These are phyloP conservation scores for Linaria vulgaris DNA, from an alignment of 257 asterid species.

Conservation along the genomic window DNA sequence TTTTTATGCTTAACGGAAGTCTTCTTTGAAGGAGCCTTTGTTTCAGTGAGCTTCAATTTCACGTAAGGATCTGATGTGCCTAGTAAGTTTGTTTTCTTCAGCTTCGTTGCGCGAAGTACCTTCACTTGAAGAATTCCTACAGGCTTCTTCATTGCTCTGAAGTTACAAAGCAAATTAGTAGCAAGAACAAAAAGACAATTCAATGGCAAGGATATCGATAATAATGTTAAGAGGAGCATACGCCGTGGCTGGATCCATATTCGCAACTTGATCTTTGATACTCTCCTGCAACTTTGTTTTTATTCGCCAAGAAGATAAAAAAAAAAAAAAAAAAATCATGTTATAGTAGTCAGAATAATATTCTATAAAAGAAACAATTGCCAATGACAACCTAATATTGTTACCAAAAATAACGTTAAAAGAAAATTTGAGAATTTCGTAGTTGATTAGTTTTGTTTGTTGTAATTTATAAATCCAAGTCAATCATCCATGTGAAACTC, in stretches of 20 bases:
- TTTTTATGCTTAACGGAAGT: conserved; percentile 80
- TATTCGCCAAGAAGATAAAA: conserved; percentile 14
- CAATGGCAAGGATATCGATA: conserved; percentile 17
- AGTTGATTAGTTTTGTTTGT: conserved; percentile 10
- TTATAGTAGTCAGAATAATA: conserved; percentile 4
- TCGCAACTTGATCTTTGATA: conserved; percentile 95
- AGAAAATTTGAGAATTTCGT: conserved; percentile 11
- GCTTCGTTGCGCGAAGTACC: conserved; percentile 72
- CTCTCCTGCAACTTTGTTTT: conserved; percentile 57
- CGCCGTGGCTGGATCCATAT: conserved; percentile 80
- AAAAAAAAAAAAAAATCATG: too few species aligned
- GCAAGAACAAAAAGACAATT: not conserved
- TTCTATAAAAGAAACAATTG: not conserved
- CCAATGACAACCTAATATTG: not conserved
- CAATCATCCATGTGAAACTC: not conserved
- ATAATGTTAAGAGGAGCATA: conserved; percentile 27
- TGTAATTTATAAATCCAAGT: too few species aligned
- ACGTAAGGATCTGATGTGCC: conserved; percentile 98
- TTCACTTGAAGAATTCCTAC: conserved; percentile 95
- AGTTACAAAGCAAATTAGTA: conserved; percentile 29
- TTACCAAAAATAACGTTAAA: not conserved
- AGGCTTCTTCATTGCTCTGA: conserved; percentile 91
- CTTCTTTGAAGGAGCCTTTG: conserved; percentile 96
- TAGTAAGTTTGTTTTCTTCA: conserved; percentile 80
- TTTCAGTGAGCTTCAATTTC: conserved; percentile 83